Evolutionary conservation across 1,139 yeast genomes (phyloP).

Genomic region (Kurtzmaniella natalensis): DNA sequence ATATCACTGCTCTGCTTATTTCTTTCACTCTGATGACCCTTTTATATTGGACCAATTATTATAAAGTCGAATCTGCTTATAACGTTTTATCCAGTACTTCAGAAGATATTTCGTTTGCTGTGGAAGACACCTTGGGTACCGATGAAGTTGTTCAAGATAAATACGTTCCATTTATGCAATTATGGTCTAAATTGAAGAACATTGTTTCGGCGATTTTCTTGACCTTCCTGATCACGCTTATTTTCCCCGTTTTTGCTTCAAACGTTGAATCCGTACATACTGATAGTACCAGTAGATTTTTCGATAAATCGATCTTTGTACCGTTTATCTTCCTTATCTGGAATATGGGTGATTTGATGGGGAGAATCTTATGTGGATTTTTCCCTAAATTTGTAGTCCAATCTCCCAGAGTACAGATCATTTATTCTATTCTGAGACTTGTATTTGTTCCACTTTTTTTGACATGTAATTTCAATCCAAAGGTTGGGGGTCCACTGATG

Average conservation of each 20-base stretch:
- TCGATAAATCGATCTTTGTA: conserved; percentile 52
- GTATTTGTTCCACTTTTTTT: conserved; percentile 60
- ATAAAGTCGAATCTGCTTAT: conserved; percentile 20
- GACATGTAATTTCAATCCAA: conserved; percentile 58
- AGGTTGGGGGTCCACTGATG: conserved; percentile 18
- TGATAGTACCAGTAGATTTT: conserved; percentile 24
- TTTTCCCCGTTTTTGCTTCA: conserved; percentile 90
- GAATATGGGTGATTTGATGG: conserved; percentile 85
- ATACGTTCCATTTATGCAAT: conserved; percentile 43
- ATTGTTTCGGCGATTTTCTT: conserved; percentile 69
- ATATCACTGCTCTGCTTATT: conserved; percentile 64
- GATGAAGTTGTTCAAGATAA: conserved; percentile 15
- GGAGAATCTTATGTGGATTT: conserved; percentile 64
- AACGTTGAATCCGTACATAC: conserved; percentile 50
- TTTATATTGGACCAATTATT: conserved; percentile 28
- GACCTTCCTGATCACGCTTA: conserved; percentile 71
- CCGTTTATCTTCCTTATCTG: conserved; percentile 77
- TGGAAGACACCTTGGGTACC: conserved; percentile 8
- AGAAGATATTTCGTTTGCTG: conserved; percentile 12
- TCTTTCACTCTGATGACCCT: conserved; percentile 45
- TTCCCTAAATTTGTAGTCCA: conserved; percentile 36
- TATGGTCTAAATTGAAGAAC: conserved; percentile 56
- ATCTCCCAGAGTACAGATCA: conserved; percentile 38
- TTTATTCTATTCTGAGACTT: conserved; percentile 51
- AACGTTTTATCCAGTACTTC: conserved; percentile 7